These are phyloP conservation scores for Scedosporium apiospermum DNA, from an alignment of 2,329 filamentous ascomycete species.

Conservation along the genomic window DNA sequence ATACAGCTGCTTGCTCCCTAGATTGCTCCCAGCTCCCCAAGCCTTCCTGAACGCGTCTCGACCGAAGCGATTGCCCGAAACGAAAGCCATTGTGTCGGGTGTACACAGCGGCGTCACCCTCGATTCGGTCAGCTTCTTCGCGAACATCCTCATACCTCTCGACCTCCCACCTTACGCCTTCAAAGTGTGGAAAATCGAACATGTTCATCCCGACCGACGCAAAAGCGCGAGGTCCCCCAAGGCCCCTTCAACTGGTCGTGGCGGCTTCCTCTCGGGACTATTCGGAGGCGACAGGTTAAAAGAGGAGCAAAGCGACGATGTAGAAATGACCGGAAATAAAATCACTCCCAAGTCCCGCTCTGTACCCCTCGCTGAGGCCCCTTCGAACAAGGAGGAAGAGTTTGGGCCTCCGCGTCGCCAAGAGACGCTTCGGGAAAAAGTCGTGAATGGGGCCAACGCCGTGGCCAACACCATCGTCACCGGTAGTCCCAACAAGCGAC, in stretches of 20 bases:
- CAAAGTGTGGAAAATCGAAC: constrained; percentile 40
- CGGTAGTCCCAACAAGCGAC: constrained; percentile 20
- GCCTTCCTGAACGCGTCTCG: constrained; percentile 48
- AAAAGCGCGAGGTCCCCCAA: neutral
- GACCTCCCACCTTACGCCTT: constrained; percentile 35
- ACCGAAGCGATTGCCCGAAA: constrained; percentile 45
- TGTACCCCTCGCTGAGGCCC: neutral
- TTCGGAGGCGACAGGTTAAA: neutral
- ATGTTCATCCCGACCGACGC: constrained; percentile 20
- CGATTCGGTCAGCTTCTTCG: constrained; percentile 50
- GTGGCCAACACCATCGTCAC: constrained; percentile 31
- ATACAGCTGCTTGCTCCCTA: constrained; percentile 39
- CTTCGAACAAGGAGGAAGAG: constrained; percentile 6
- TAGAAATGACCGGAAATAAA: neutral
- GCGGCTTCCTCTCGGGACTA: neutral
- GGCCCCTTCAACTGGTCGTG: neutral
- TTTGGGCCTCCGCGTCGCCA: constrained; percentile 17
- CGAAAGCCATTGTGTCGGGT: constrained; percentile 45
- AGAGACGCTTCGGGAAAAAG: constrained; percentile 27
- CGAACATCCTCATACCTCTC: constrained; percentile 49
- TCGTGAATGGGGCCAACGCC: constrained; percentile 32
- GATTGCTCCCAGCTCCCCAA: constrained; percentile 53
- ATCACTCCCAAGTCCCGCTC: neutral
- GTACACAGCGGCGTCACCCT: constrained; percentile 46
- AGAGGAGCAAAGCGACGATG: neutral